These are phyloP conservation scores for Goffeauzyma gilvescens DNA, from an alignment of 768 basidiomycete genomes.

Conservation along the genomic window DNA sequence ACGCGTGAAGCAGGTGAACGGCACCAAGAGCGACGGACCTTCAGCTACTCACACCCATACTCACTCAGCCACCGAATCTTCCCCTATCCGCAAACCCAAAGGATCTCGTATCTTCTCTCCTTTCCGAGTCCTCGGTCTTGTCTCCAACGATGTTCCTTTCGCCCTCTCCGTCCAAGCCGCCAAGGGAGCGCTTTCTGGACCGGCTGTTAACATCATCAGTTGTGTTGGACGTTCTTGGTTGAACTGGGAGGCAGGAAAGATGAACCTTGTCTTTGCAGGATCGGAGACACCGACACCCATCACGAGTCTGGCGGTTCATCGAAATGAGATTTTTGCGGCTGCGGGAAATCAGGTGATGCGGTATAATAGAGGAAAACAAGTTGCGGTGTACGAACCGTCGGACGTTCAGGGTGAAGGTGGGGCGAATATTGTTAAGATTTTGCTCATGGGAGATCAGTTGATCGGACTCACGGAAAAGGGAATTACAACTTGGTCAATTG, in stretches of 20 bases:
- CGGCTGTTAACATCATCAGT: slow-evolving; percentile 63
- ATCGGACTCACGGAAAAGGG: slow-evolving; percentile 59
- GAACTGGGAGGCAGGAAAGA: slow-evolving; percentile 86
- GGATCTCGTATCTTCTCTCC: slow-evolving; percentile 57
- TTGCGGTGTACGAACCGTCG: slow-evolving; percentile 21
- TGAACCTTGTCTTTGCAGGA: slow-evolving; percentile 75
- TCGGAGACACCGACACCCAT: slow-evolving; percentile 62
- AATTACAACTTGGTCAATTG: slow-evolving; percentile 60
- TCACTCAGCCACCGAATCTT: too few species aligned
- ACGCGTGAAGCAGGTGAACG: too few species aligned
- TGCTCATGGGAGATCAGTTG: slow-evolving; percentile 63
- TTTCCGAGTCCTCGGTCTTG: slow-evolving; percentile 82
- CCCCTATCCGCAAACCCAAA: too few species aligned
- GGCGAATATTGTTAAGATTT: slow-evolving; percentile 41
- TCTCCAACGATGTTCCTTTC: slow-evolving; percentile 80
- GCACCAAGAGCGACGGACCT: too few species aligned
- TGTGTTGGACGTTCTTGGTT: slow-evolving; percentile 82
- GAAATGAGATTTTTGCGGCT: slow-evolving; percentile 67
- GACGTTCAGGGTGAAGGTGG: slow-evolving; percentile 12
- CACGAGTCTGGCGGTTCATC: slow-evolving; percentile 57
- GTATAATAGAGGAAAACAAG: slow-evolving; percentile 77
- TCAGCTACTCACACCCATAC: too few species aligned
- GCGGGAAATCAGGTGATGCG: slow-evolving; percentile 51
- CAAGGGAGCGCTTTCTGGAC: slow-evolving; percentile 68
- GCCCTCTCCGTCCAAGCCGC: slow-evolving; percentile 64